These are phyloP conservation scores for Trypanosoma theileri DNA, from an alignment of 208 protist species.

Conservation along the genomic window DNA sequence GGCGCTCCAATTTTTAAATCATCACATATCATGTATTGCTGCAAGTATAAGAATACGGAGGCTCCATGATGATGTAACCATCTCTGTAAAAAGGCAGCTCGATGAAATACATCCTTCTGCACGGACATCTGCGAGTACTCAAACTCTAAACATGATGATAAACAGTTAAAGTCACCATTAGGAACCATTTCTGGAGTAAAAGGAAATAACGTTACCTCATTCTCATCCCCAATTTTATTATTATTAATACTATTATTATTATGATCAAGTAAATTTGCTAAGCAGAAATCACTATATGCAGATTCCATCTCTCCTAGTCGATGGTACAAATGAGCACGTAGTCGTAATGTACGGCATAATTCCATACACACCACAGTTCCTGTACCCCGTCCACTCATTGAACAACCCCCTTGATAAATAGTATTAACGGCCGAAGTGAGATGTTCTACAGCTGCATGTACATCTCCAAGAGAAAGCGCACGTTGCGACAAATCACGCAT, in stretches of 20 bases:
- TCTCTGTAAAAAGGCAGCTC: slow-evolving; percentile 2
- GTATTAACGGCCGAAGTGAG: not conserved
- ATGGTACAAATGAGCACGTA: not conserved
- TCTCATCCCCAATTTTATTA: slow-evolving; percentile 1
- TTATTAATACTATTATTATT: not conserved
- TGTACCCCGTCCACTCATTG: slow-evolving; percentile 1
- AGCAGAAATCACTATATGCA: not conserved
- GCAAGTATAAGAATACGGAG: not conserved
- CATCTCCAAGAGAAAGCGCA: not conserved
- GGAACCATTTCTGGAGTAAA: too few relatives aligned
- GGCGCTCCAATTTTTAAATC: not conserved
- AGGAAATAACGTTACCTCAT: too few relatives aligned
- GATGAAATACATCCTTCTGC: not conserved
- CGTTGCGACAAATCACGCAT: not conserved
- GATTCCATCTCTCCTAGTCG: not conserved
- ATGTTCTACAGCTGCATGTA: not conserved
- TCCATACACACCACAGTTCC: not conserved
- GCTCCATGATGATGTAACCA: not conserved
- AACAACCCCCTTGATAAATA: slow-evolving; percentile 4
- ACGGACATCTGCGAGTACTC: not conserved
- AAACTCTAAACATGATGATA: not conserved
- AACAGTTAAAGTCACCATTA: too few relatives aligned
- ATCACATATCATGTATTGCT: slow-evolving; percentile 18
- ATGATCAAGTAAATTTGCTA: not conserved
- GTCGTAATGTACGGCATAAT: slow-evolving; percentile 6